Conservation (phyloP, 768 basidiomycete genomes). For the Collybia sordida region DNA sequence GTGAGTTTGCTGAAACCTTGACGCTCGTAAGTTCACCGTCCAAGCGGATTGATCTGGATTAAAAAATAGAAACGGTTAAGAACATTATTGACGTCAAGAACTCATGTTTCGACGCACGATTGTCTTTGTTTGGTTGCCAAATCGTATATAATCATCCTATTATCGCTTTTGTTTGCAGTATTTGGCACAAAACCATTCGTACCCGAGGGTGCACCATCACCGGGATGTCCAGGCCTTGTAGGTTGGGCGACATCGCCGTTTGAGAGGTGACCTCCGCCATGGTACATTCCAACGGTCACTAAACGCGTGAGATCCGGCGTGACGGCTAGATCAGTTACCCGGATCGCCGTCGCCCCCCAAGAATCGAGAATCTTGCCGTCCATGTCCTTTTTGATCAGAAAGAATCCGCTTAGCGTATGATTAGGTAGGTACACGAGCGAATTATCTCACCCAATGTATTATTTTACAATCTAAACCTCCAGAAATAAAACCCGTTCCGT, state of each 20-base stretch:
- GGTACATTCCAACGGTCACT: slow-evolving; percentile 74
- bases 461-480: slow-evolving; percentile 84
- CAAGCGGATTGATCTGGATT: slow-evolving; percentile 56
- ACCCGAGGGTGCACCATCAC: slow-evolving; percentile 11
- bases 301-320: slow-evolving; percentile 83
- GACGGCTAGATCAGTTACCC: slow-evolving; percentile 84
- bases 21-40: slow-evolving; percentile 88
- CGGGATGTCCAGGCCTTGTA: slow-evolving; percentile 3
- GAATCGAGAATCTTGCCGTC: slow-evolving; percentile 70
- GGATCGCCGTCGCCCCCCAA: slow-evolving; percentile 72
- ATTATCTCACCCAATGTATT: slow-evolving; percentile 70
- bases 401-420: slow-evolving; percentile 1
- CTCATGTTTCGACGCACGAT: slow-evolving; percentile 48
- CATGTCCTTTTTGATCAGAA: slow-evolving; percentile 51
- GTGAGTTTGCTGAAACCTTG: slow-evolving; percentile 82
- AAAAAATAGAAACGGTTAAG: slow-evolving; percentile 8
- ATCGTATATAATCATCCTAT: slow-evolving; percentile 78
- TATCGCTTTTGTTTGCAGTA: slow-evolving; percentile 39
- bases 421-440: slow-evolving; percentile 5
- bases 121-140: slow-evolving; percentile 65
- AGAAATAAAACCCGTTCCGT: slow-evolving; percentile 88
- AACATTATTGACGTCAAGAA: slow-evolving; percentile 2
- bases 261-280: slow-evolving; percentile 6
- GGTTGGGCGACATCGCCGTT: slow-evolving; percentile 22
- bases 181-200: slow-evolving; percentile 24